Evolutionary conservation across 495 filamentous ascomycete species (phyloP), one percentile per base, ranked within the genome.

Genomic region (Schizothecium vesticola): DNA sequence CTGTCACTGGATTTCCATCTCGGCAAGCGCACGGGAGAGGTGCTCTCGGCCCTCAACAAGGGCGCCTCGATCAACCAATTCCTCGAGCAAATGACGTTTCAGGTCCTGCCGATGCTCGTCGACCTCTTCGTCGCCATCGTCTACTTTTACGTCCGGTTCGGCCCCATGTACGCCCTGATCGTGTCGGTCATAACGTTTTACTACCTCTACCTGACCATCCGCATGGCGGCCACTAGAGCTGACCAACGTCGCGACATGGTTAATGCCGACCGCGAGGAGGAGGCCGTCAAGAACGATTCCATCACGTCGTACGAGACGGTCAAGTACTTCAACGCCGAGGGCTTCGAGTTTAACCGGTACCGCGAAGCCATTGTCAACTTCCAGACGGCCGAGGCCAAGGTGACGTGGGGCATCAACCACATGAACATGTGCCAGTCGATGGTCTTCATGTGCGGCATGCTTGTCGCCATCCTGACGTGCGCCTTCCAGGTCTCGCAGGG

Each of bases 241-340:
- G 91, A 94, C 74, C 92, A 97, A 70, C 86, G 94, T 71, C 84
- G 95, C 64, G 87, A 94, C 71, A 97, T 97, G 92, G 92, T 93
- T 65, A 97, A 97, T 74, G 91, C 93, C 16, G 92, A 92, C 66
- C 86, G 96, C 62, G 92, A 97, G 78, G 92, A 97, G 80, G 94
- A 97, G 74, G 96, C 95, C 3, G 93, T 97, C 63, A 98, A 97
- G 81, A 97, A 97, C 72, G 96, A 99, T 75, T 97, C 95, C 0
- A 96, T 99, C 86, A 89, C 93, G 43, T 95, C 93, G 12, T 99
- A 98, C 76, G 95, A 99, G 78, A 98, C 95, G 25, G 95, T 99
- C 73, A 98, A 99, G 77, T 98, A 98, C 75, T 99, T 99, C 85
- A 97, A 97, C 74, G 94, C 95, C 3, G 95, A 99, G 75, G 84